A percentile compares a stretch with the other conserved stretches of the same genome.
Conservation (phyloP, 179 eudicot species). For the Gypsophila paniculata region DNA sequence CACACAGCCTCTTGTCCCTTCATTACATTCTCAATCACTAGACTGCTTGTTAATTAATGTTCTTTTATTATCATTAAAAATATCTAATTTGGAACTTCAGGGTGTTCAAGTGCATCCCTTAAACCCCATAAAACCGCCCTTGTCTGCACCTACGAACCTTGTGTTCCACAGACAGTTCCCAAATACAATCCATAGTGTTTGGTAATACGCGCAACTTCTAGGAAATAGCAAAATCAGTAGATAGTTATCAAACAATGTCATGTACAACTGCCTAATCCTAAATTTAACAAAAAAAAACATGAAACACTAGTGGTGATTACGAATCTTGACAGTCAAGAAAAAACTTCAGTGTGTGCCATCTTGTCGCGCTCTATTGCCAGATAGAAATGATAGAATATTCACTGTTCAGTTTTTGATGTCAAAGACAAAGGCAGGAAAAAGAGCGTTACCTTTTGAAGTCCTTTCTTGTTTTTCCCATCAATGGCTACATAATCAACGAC, state of each 20-base stretch:
- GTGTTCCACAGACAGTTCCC: too few relatives aligned
- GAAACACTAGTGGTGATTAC: background rate
- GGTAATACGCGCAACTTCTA: background rate
- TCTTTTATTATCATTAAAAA: too few relatives aligned
- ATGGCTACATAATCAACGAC: constrained; percentile 76
- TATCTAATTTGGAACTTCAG: too few relatives aligned
- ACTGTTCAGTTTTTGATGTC: background rate
- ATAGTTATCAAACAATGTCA: background rate
- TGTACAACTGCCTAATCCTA: background rate
- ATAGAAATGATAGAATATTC: background rate
- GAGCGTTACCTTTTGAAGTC: constrained; percentile 58
- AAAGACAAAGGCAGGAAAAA: background rate
- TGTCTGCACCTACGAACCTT: too few relatives aligned
- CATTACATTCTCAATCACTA: too few relatives aligned
- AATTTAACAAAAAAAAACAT: background rate
- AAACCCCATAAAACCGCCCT: too few relatives aligned
- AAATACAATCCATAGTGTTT: background rate
- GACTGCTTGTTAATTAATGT: too few relatives aligned
- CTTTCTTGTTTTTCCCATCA: constrained; percentile 64
- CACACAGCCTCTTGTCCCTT: too few relatives aligned
- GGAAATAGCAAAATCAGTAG: constrained; percentile 1
- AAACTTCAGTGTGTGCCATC: background rate
- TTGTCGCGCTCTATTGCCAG: too few relatives aligned
- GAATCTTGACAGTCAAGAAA: background rate
- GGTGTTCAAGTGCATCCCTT: too few relatives aligned